These are phyloP conservation scores for Arctium minus DNA, from an alignment of 129 eudicot genomes.

Conservation along the genomic window DNA sequence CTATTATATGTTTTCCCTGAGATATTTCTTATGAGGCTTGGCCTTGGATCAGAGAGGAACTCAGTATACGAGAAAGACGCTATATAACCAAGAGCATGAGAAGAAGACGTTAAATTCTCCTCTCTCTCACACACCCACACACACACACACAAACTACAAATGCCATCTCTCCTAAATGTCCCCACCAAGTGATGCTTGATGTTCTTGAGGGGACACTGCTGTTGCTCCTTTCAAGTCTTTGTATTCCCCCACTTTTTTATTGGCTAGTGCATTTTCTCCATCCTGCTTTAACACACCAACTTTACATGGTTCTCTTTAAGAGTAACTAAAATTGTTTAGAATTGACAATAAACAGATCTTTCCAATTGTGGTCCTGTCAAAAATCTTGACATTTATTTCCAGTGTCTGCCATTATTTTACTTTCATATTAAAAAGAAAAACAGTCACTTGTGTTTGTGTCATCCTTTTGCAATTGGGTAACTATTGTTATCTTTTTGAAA, in stretches of 20 bases:
- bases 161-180: conserved; percentile 28
- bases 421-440: neutral
- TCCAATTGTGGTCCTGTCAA: conserved; percentile 39
- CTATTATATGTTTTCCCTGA: neutral
- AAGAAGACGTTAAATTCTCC: conserved; percentile 13
- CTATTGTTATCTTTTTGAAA: conserved; percentile 4
- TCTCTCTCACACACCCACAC: conserved; percentile 13
- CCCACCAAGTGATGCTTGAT: conserved; percentile 74
- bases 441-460: neutral
- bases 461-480: conserved; percentile 10
- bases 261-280: conserved; percentile 27
- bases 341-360: conserved; percentile 16
- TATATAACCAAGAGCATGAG: conserved; percentile 21
- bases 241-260: conserved; percentile 49
- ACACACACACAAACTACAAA: conserved; percentile 6
- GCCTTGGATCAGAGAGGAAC: conserved; percentile 17
- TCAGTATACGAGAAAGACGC: conserved; percentile 15
- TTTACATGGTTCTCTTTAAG: conserved; percentile 29
- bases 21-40: neutral
- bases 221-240: conserved; percentile 32
- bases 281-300: conserved; percentile 32
- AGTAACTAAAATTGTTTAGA: conserved; percentile 27
- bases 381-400: conserved; percentile 13
- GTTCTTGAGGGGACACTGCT: conserved; percentile 37
- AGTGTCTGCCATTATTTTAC: conserved; percentile 42